Conservation (phyloP, 805 yeast genomes). For the Metschnikowia kunwiensis region DNA sequence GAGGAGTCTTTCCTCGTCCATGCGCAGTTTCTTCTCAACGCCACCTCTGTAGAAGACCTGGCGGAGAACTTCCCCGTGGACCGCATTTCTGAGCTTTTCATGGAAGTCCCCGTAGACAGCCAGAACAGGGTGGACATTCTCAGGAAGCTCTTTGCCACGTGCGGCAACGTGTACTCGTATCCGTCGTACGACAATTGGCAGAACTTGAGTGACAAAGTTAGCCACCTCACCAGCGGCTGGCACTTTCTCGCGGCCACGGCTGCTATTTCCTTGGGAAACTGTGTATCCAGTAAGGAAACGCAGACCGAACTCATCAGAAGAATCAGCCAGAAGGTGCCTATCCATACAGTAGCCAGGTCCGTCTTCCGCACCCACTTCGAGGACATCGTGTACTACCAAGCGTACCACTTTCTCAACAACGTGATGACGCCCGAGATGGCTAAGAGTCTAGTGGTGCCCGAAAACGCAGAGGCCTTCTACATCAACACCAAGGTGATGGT, state of each 20-base stretch:
- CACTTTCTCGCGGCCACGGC: slow-evolving; percentile 1
- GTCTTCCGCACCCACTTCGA: slow-evolving; percentile 22
- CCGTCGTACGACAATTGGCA: slow-evolving; percentile 23
- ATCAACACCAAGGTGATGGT: slow-evolving; percentile 26
- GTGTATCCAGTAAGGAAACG: slow-evolving; percentile 22
- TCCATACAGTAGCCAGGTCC: slow-evolving; percentile 18
- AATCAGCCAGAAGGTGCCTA: slow-evolving; percentile 1
- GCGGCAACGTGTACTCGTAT: slow-evolving; percentile 36
- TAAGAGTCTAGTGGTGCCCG: slow-evolving; percentile 10
- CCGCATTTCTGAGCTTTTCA: neutral
- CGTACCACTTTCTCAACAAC: slow-evolving; percentile 35
- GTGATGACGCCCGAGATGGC: slow-evolving; percentile 20
- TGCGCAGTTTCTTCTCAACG: slow-evolving; percentile 16
- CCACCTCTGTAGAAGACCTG: slow-evolving; percentile 23
- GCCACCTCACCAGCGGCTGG: neutral
- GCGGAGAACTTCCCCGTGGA: slow-evolving; percentile 1
- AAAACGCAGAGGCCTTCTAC: slow-evolving; percentile 17
- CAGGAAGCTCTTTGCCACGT: slow-evolving; percentile 31
- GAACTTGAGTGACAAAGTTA: slow-evolving; percentile 21
- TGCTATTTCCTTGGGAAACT: slow-evolving; percentile 37
- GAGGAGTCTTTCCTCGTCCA: slow-evolving; percentile 3
- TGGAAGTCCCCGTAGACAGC: slow-evolving; percentile 5
- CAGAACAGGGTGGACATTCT: slow-evolving; percentile 1
- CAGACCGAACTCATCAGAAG: slow-evolving; percentile 14
- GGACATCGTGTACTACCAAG: slow-evolving; percentile 38